These are phyloP conservation scores for Suhomyces maxii DNA, from an alignment of 1,139 yeast genomes.

Conservation along the genomic window DNA sequence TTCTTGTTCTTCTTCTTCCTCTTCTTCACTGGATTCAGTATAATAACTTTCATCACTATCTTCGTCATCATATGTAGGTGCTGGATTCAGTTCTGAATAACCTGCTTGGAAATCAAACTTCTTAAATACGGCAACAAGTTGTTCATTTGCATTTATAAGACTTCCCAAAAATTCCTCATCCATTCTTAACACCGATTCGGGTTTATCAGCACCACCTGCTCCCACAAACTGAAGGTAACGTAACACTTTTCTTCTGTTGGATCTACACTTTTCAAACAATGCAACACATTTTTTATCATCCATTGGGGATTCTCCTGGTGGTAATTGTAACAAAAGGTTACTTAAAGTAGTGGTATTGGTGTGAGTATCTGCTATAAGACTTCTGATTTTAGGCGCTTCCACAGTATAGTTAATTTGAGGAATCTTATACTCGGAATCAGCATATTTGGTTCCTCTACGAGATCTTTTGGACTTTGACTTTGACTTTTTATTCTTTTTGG, in stretches of 20 bases:
- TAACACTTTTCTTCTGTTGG: constrained; percentile 72
- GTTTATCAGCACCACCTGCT: constrained; percentile 42
- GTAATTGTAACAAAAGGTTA: constrained; percentile 63
- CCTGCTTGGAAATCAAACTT: constrained; percentile 57
- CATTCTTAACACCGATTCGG: constrained; percentile 30
- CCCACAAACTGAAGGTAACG: constrained; percentile 81
- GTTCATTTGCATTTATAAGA: constrained; percentile 85
- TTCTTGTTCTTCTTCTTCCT: constrained; percentile 36
- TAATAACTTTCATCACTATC: constrained; percentile 40
- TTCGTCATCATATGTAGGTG: constrained; percentile 32
- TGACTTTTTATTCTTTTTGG: constrained; percentile 15
- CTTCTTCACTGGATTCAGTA: constrained; percentile 45
- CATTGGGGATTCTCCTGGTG: constrained; percentile 53
- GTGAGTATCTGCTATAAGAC: constrained; percentile 72
- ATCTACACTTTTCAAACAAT: constrained; percentile 73
- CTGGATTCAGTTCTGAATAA: constrained; percentile 35
- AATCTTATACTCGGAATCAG: constrained; percentile 58
- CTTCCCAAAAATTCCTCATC: constrained; percentile 85
- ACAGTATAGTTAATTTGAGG: constrained; percentile 69
- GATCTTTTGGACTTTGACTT: neutral
- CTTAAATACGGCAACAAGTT: constrained; percentile 71
- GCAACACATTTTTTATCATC: constrained; percentile 60
- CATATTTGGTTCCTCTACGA: constrained; percentile 30
- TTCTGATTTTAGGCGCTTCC: constrained; percentile 73
- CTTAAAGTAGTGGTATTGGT: constrained; percentile 71